Base-by-base conservation (phyloP, 208 protist genomes). In the Porcisia hertigi region DNA sequence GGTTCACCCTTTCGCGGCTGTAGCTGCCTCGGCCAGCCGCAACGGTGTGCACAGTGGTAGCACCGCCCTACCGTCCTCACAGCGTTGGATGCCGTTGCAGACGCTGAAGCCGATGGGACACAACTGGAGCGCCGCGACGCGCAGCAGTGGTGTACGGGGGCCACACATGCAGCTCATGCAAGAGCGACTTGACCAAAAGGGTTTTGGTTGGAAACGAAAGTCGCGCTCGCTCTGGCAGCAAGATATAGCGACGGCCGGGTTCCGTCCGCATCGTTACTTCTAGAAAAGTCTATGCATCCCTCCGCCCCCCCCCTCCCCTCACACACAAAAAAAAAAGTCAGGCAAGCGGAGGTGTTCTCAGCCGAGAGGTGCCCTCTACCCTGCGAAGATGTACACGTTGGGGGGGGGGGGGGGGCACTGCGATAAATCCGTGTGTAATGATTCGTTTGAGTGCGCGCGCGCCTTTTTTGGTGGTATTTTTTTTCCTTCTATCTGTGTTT, bases 191-290 rank as follows among this genome's bases (percentile, higher is more conserved):
- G 89, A 97, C 77, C 85, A 87, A 55, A 94, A 94, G 75, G 92
- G 92, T 39, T 95, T 97, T 77, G 92, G 92, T 3, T 97, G 90
- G 90, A 97, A 97, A 73, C 82, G 86, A 23, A 97, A 95, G 80
- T 92, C 90, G 0, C 86, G 92, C 54, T 94, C 86, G 0, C 83
- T 96, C 3, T 96, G 92, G 92, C 92, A 96, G 82, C 92, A 94
- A 65, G 92, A 96, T 69, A 86, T 93, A 65, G 85, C 74, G 62
- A 96, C 92, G 2, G 87, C 88, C 45, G 92, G 92, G 41, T 96
- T 96, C 81, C 85, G 92, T 14, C 92, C 92, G 1, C 87, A 94
- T 59, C 86, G 92, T 12, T 95, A 92, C 86, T 96, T 91, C 71
- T 96, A 89, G 83, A 25, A 20, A 18, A 49, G 16, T 3, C 20